Evolutionary conservation across 164 flowering plant species (phyloP).

Genomic region (Nymphaea thermarum): DNA sequence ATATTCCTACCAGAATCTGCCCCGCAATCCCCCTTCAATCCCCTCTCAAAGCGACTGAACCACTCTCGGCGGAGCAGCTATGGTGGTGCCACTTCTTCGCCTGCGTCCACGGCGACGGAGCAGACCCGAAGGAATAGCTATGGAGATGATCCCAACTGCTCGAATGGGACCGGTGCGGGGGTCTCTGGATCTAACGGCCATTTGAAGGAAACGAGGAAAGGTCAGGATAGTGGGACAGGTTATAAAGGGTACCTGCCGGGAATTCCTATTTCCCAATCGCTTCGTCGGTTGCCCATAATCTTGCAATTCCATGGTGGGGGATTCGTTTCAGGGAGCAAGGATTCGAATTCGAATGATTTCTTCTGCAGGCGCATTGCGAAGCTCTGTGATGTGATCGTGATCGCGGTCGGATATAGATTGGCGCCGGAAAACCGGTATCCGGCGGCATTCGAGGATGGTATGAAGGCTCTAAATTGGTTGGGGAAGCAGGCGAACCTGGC

Average conservation of each 20-base stretch:
- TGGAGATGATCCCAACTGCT: not conserved
- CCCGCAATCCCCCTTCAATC: slow-evolving; percentile 13
- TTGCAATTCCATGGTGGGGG: slow-evolving; percentile 87
- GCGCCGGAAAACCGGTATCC: slow-evolving; percentile 78
- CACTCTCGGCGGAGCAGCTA: slow-evolving; percentile 14
- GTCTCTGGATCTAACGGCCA: not conserved
- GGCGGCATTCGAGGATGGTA: slow-evolving; percentile 80
- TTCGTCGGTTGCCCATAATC: slow-evolving; percentile 50
- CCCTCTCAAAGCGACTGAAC: not conserved
- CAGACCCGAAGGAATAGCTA: slow-evolving; percentile 1
- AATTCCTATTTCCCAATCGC: not conserved
- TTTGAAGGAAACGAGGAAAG: not conserved
- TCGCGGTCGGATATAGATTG: slow-evolving; percentile 76
- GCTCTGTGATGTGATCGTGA: slow-evolving; percentile 65
- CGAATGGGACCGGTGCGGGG: not conserved
- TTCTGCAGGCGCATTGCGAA: slow-evolving; percentile 70
- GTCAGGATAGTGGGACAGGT: slow-evolving; percentile 7
- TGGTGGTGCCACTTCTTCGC: slow-evolving; percentile 7
- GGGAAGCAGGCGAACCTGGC: slow-evolving; percentile 74
- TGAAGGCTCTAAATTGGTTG: slow-evolving; percentile 73
- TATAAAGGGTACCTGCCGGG: slow-evolving; percentile 49
- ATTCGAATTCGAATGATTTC: slow-evolving; percentile 57
- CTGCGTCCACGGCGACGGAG: slow-evolving; percentile 4
- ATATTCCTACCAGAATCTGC: slow-evolving; percentile 54
- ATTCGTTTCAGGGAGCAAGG: slow-evolving; percentile 65